Evolutionary conservation across 495 filamentous ascomycete species (phyloP), one percentile per base, ranked within the genome.

Genomic region (Aspergillus steynii): DNA sequence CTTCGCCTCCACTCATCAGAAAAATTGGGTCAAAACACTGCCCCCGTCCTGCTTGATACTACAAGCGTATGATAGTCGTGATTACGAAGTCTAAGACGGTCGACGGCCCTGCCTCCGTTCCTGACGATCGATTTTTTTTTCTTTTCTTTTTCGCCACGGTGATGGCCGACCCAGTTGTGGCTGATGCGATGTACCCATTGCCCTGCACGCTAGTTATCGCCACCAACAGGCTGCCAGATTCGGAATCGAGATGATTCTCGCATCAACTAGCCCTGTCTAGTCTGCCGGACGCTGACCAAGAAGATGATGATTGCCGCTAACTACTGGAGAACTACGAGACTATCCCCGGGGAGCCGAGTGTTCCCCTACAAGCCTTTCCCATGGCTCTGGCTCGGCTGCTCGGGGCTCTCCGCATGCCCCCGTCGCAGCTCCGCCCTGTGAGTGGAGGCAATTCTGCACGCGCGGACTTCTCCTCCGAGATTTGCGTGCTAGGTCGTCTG

Each of bases 121-220:
- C 58, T 55, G 51, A 48, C 51, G 58, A 60, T 60, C 29, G 6
- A 32, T 29, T 37, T 52, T 52, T 53, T 4, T 29, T 46, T 14
- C 47, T 28, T 6, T 47, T 45, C 29, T 59, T 49, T 27, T 59
- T 42, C 53, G 57, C 57, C 57, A 59, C 57, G 32, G 27, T 37
- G n/a, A 42, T 50, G 27, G 20, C 48, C 48, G 48, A 50, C 8
- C 57, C 57, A 34, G 45, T 51, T 60, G 51, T 60, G 51, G 58
- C 58, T 60, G 51, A 25, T 32, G 14, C 34, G 12, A 25, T 32
- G 20, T 20, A 20, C 27, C 55, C 5, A 27, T 56, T 28, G 53
- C 53, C 53, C 42, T 42, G 47, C 34, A 14, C 42, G 9, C 15
- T 27, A 8, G 12, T 37, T 25, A 55, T 55, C 14, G 28, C 20